These are phyloP conservation scores for Metschnikowia matae DNA, from an alignment of 805 yeast species.

Conservation along the genomic window DNA sequence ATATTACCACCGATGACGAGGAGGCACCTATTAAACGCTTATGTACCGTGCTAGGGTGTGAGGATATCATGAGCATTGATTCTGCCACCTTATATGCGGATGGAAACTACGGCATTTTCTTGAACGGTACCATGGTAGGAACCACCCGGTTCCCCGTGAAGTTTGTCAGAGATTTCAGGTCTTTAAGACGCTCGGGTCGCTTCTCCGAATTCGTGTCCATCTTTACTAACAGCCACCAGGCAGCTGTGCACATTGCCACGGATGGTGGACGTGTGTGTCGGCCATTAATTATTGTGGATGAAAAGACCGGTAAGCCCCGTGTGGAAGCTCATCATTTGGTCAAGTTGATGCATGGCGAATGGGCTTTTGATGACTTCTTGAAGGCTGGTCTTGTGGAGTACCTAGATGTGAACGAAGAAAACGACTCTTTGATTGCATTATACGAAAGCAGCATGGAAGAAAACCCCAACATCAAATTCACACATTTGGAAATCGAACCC, in stretches of 20 bases:
- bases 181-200: conserved; percentile 76
- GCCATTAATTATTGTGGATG: conserved; percentile 83
- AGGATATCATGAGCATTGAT: conserved; percentile 74
- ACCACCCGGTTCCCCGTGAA: conserved; percentile 81
- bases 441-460: conserved; percentile 58
- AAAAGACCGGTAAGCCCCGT: conserved; percentile 51
- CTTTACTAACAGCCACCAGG: conserved; percentile 83
- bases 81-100: conserved; percentile 74
- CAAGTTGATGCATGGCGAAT: conserved; percentile 58
- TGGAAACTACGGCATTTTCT: conserved; percentile 79
- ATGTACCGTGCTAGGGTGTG: conserved; percentile 84
- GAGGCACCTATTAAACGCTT: conserved; percentile 79
- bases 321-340: conserved; percentile 70
- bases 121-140: conserved; percentile 94
- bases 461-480: conserved; percentile 48
- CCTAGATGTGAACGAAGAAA: conserved; percentile 95
- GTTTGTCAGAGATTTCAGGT: conserved; percentile 76
- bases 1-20: conserved; percentile 96
- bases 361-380: conserved; percentile 90
- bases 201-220: conserved; percentile 89
- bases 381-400: conserved; percentile 87
- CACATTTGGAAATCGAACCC: conserved; percentile 95
- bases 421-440: conserved; percentile 87
- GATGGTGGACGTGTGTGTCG: conserved; percentile 99
- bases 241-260: conserved; percentile 94